Evolutionary conservation across 1,284 basidiomycete genomes (phyloP).

Genomic region (Phenoliferia sp.): DNA sequence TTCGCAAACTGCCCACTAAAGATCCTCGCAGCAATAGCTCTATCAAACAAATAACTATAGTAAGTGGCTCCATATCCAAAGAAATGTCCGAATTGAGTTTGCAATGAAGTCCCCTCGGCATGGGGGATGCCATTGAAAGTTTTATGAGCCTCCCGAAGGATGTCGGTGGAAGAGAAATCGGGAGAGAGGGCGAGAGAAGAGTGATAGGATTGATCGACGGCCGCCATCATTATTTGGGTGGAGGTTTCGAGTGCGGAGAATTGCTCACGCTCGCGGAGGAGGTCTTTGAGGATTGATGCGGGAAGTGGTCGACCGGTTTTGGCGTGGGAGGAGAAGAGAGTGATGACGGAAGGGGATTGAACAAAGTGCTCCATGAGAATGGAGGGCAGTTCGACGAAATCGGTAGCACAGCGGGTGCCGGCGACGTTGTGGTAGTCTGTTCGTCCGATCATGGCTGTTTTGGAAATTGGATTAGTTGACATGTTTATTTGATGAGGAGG

Average conservation of each 20-base stretch:
- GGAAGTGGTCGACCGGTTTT: constrained; percentile 63
- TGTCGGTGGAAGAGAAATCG: constrained; percentile 63
- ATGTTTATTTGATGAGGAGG: neutral
- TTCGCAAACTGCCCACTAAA: constrained; percentile 70
- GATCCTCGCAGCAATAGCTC: constrained; percentile 86
- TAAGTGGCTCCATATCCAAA: constrained; percentile 97
- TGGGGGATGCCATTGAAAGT: constrained; percentile 71
- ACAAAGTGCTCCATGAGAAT: constrained; percentile 98
- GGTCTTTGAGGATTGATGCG: constrained; percentile 52
- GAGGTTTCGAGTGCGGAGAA: constrained; percentile 67
- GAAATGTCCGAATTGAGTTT: constrained; percentile 91
- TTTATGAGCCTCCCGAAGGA: constrained; percentile 57
- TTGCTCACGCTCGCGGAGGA: constrained; percentile 38
- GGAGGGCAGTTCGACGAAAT: constrained; percentile 96
- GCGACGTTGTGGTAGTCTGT: constrained; percentile 98
- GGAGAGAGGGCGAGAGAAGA: constrained; percentile 55
- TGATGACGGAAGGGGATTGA: constrained; percentile 72
- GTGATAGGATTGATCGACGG: constrained; percentile 87
- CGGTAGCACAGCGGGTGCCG: constrained; percentile 96
- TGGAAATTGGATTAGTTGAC: constrained; percentile 1
- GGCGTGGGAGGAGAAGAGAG: constrained; percentile 63
- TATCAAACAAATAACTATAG: constrained; percentile 94
- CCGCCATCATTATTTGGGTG: constrained; percentile 83
- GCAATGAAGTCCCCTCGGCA: constrained; percentile 78
- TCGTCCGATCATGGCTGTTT: constrained; percentile 88